Evolutionary conservation across 345 rosid genomes (phyloP), one percentile per base, ranked within the genome.

Genomic region (Hirschfeldia incana): DNA sequence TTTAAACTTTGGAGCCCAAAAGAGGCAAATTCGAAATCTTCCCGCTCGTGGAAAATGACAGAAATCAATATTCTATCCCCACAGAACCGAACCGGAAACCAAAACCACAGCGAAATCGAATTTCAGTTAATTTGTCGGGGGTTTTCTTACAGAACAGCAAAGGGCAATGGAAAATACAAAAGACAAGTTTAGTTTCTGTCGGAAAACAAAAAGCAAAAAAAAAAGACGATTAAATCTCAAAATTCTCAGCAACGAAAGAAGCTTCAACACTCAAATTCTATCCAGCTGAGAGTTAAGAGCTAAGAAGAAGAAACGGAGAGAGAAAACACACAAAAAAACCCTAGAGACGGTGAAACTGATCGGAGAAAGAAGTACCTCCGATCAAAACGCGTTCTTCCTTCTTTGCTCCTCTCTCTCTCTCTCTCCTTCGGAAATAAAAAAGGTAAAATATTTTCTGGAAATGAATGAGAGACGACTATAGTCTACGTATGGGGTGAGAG

Each of bases 81-180:
- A 74, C 12, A 69, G 53, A 80, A 80, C 79, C 79, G 76, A 76
- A 80, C 83, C 83, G 83, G 77, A 76, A 65, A 10, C 55, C 57
- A 39, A 73, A 39, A 62, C 34, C 83, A 64, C 83, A 64, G 70
- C 11, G 57, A 70, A 69, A 70, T 75, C 80, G 73, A 80, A 15
- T 75, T 33, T 70, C 76, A 71, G 46, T 44, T 7, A 27, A 21
- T 28, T 12, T 33, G 1, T 65, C 33, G 63, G 77, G 32, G 73
- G 5, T 67, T 67, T 68, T 61, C 53, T 62, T 61, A 33, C 46
- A 58, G 53, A 9, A 61, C 39, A 42, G 32, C 6, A 42, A 67
- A 17, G 2, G 11, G 36, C 2, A 30, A 30, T n/a, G 32, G 16
- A 46, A 46, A 3, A 46, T 13, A 46, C 16, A 16, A 39, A 71